Evolutionary conservation across 2,329 filamentous ascomycete genomes (phyloP).

Genomic region (Anisogramma anomala): DNA sequence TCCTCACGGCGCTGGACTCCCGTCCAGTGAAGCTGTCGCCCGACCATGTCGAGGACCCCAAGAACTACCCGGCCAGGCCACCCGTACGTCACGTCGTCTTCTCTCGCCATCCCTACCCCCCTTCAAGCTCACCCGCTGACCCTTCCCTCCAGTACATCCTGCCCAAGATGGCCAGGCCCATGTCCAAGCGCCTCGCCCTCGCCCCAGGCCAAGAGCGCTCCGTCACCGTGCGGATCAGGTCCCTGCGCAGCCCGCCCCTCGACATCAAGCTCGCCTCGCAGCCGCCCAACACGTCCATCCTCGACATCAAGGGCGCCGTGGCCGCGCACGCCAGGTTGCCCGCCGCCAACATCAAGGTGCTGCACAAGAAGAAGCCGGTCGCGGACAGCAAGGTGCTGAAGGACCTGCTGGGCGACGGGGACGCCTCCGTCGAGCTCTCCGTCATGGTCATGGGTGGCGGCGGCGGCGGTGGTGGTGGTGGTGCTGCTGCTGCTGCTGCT

Average conservation of each 20-base stretch:
- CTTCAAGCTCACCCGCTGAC: not conserved
- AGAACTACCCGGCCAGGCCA: slow-evolving; percentile 60
- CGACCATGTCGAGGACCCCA: slow-evolving; percentile 82
- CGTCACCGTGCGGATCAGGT: slow-evolving; percentile 54
- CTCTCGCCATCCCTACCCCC: slow-evolving; percentile 2
- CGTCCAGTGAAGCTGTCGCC: slow-evolving; percentile 71
- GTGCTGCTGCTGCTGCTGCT: no score
- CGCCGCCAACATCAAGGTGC: slow-evolving; percentile 70
- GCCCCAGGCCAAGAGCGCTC: slow-evolving; percentile 42
- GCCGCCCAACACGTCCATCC: slow-evolving; percentile 58
- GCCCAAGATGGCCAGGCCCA: slow-evolving; percentile 50
- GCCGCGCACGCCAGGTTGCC: slow-evolving; percentile 50
- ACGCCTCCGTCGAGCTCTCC: slow-evolving; percentile 56
- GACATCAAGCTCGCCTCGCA: slow-evolving; percentile 55
- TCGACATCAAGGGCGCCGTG: slow-evolving; percentile 65
- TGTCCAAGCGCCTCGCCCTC: slow-evolving; percentile 25
- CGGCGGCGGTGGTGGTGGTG: slow-evolving; percentile 21
- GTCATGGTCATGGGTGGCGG: slow-evolving; percentile 44
- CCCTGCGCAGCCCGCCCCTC: slow-evolving; percentile 62
- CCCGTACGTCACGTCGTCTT: slow-evolving; percentile 58
- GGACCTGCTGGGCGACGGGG: slow-evolving; percentile 54
- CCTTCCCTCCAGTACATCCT: slow-evolving; percentile 50
- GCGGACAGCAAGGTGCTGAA: slow-evolving; percentile 64
- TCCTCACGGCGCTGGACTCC: slow-evolving; percentile 68
- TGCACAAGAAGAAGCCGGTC: slow-evolving; percentile 80